Base-by-base conservation (phyloP, 441 rosid species). In the Pelargonium citronellum region DNA sequence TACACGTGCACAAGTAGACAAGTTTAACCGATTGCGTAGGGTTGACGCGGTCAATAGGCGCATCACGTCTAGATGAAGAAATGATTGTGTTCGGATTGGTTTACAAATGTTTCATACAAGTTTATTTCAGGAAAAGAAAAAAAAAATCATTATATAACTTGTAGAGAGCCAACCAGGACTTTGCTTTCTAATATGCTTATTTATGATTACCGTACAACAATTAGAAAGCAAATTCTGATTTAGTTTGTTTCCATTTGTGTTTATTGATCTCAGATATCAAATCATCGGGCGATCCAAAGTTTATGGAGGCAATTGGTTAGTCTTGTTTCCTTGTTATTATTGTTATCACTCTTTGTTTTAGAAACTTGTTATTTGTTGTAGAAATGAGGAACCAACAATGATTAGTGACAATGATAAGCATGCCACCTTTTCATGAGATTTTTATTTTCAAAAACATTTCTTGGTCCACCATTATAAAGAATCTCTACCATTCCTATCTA, bases 241-340 rank as follows among this genome's bases (percentile, higher is more conserved):
- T 8, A 7, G 20, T 57, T 7, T 57, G 62, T 57, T 37, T 66
- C 1, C 68, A 58, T 70, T 75, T 55, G 34, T 44, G 61, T 51
- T 41, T 69, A 67, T 79, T 68, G 43, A 71, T 82, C 79, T 68
- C 89, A 90, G 99, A 94, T 71, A 53, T 86, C 77, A 95, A 89
- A 74, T 91, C 96, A 66, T 92, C 92, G 0, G 83, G 87, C 74
- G 97, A 90, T 85, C 91, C 93, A 13, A 94, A 91, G 78, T 83
- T 66, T 53, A 71, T 77, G 86, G 99, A 95, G 86, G 87, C 94
- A 77, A 83, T 89, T 79, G 99, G 99, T 95, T 76, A 89, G 91
- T 78, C 69, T 47, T 70, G 64, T 30, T 60, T 75, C 34, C 62
- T 17, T 17, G 24, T 57, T 9, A 15, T 17, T 0, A 57, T 17